These are phyloP conservation scores for Anethum foeniculum DNA, from an alignment of 140 eudicot species.

Conservation along the genomic window DNA sequence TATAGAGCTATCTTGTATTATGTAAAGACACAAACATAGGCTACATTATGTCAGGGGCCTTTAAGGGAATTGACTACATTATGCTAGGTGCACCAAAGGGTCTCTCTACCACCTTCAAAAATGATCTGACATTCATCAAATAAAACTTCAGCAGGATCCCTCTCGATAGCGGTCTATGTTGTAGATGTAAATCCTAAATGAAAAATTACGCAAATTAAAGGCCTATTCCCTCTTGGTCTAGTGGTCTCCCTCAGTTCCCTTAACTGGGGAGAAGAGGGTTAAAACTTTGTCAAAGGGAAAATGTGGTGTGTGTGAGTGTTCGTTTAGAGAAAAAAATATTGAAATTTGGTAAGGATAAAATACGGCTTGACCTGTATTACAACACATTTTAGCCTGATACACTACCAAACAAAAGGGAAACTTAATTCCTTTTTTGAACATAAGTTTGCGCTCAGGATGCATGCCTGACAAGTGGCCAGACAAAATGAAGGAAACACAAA, in stretches of 20 bases:
- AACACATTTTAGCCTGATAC: neutral
- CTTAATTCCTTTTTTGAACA: neutral
- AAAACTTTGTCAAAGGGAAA: neutral
- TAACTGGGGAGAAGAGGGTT: neutral
- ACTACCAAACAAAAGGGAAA: neutral
- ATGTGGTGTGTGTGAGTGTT: neutral
- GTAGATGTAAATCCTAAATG: neutral
- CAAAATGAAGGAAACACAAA: neutral
- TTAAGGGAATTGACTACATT: neutral
- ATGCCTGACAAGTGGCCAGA: neutral
- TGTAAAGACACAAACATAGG: slow-evolving; percentile 2
- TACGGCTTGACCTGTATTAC: neutral
- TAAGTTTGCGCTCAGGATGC: neutral
- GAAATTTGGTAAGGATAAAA: neutral
- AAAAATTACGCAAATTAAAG: too few relatives aligned
- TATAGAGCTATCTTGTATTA: neutral
- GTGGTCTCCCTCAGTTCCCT: neutral
- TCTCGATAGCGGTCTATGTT: neutral
- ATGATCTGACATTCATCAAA: neutral
- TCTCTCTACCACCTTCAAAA: neutral
- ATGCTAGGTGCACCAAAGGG: neutral
- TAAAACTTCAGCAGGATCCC: neutral
- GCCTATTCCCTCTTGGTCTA: neutral
- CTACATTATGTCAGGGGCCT: neutral
- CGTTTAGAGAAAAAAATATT: neutral